phyloP scores from a whole-genome alignment of 805 yeast genomes.

The Wickerhamiella azymoides region DNA sequence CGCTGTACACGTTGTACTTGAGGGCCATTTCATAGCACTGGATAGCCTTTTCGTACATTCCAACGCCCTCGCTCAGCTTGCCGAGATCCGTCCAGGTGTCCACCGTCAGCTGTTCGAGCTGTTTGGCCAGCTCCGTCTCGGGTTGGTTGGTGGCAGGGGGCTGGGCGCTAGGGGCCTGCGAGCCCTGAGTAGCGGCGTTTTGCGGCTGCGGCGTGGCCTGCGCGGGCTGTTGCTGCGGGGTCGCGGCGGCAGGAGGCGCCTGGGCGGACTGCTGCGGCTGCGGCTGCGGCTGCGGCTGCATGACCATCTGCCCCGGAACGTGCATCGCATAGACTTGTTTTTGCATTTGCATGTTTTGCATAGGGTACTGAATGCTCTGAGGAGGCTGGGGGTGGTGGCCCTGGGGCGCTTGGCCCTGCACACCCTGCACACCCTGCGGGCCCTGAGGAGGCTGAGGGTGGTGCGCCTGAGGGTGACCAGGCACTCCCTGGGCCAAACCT shows the following conservation, averaged over 20 bases:
- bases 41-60: slow-evolving; percentile 79
- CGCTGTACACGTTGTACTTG: slow-evolving; percentile 71
- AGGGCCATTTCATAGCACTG: slow-evolving; percentile 79
- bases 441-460: too few species aligned
- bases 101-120: slow-evolving; percentile 27
- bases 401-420: too few species aligned
- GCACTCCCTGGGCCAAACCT: too few species aligned
- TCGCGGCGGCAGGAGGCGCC: too few species aligned
- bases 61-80: slow-evolving; percentile 74
- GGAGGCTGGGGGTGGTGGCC: too few species aligned
- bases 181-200: background rate
- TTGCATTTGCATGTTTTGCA: background rate
- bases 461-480: too few species aligned
- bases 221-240: background rate
- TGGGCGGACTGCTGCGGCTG: slow-evolving; percentile 7
- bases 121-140: slow-evolving; percentile 11
- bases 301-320: slow-evolving; percentile 11
- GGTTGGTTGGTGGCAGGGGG: slow-evolving; percentile 4
- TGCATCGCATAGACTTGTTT: slow-evolving; percentile 1
- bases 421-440: too few species aligned
- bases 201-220: background rate
- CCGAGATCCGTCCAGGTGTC: slow-evolving; percentile 83
- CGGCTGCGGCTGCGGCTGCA: slow-evolving; percentile 11
- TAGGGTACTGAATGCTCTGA: background rate
- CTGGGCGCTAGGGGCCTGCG: background rate